Evolutionary conservation across 2,329 filamentous ascomycete species (phyloP).

Genomic region (Rhytidhysteron rufulum): DNA sequence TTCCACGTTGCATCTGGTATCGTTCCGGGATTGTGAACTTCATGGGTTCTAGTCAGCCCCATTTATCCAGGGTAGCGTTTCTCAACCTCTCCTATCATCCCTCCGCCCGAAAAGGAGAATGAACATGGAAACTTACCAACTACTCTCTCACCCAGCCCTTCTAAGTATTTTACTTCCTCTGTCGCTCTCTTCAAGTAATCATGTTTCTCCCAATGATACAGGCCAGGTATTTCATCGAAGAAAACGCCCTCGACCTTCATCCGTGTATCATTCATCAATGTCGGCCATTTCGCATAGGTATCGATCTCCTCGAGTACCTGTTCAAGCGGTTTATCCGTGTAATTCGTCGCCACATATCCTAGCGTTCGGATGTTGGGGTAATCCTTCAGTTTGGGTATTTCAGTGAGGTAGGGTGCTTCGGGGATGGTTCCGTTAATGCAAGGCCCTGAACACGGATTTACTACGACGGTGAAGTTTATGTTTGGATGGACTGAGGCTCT

Average conservation of each 20-base stretch:
- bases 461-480: conserved; percentile 49
- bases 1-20: conserved; percentile 17
- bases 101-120: no score
- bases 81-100: neutral
- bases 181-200: conserved; percentile 19
- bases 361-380: conserved; percentile 49
- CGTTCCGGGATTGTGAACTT: conserved; percentile 28
- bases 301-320: conserved; percentile 40
- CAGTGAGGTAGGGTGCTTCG: conserved; percentile 26
- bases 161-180: conserved; percentile 16
- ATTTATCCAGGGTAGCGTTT: neutral
- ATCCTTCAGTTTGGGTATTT: conserved; percentile 39
- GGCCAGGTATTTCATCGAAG: conserved; percentile 48
- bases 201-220: conserved; percentile 15
- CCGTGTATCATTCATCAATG: conserved; percentile 29
- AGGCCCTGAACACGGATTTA: conserved; percentile 46
- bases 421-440: conserved; percentile 25
- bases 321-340: conserved; percentile 32
- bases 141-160: conserved; percentile 19
- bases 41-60: neutral
- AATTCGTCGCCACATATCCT: conserved; percentile 52
- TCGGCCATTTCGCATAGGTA: conserved; percentile 46
- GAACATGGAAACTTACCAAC: conserved; percentile 22
- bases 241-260: conserved; percentile 50
- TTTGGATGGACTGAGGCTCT: conserved; percentile 33